Evolutionary conservation across 192 early-diverging fungal species (phyloP).

Genomic region (Backusella psychrophila): DNA sequence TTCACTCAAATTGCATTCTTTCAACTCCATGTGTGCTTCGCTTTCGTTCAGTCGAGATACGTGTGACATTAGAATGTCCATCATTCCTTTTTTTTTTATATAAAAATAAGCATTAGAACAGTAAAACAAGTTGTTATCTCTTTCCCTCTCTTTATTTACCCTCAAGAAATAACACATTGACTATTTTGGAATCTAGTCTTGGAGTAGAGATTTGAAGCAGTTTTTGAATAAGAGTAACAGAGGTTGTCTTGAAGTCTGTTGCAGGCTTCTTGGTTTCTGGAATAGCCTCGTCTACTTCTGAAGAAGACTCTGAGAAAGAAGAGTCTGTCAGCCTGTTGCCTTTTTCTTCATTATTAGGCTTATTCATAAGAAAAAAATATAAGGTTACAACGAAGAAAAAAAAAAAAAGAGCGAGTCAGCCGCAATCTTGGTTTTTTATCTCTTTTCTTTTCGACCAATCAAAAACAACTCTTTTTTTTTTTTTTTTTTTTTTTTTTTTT

Average conservation of each 20-base stretch:
- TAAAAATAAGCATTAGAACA: neutral
- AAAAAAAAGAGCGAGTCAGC: neutral
- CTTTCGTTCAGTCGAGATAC: slow-evolving; percentile 15
- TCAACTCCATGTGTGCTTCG: neutral
- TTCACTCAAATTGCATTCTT: neutral
- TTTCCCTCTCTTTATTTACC: slow-evolving; percentile 9
- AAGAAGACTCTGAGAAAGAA: neutral
- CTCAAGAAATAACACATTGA: slow-evolving; percentile 32
- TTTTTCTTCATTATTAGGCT: slow-evolving; percentile 2
- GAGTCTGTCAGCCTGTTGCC: neutral
- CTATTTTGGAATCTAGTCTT: slow-evolving; percentile 32
- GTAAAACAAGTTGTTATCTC: neutral
- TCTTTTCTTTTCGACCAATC: neutral
- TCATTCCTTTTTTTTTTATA: slow-evolving; percentile 25
- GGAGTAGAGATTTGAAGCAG: slow-evolving; percentile 28
- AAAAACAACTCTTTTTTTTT: neutral
- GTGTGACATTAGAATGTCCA: slow-evolving; percentile 36
- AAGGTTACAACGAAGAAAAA: slow-evolving; percentile 13
- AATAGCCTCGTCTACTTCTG: slow-evolving; percentile 4
- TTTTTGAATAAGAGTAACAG: slow-evolving; percentile 30
- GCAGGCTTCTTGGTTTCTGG: neutral
- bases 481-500: too few relatives aligned
- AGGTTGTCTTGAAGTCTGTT: slow-evolving; percentile 23
- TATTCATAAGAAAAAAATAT: slow-evolving; percentile 8
- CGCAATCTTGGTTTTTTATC: neutral